Percentiles rank a stretch among this genome's conserved stretches.
Conservation (phyloP, 345 rosid genomes). For the Rhizophora mangle region DNA sequence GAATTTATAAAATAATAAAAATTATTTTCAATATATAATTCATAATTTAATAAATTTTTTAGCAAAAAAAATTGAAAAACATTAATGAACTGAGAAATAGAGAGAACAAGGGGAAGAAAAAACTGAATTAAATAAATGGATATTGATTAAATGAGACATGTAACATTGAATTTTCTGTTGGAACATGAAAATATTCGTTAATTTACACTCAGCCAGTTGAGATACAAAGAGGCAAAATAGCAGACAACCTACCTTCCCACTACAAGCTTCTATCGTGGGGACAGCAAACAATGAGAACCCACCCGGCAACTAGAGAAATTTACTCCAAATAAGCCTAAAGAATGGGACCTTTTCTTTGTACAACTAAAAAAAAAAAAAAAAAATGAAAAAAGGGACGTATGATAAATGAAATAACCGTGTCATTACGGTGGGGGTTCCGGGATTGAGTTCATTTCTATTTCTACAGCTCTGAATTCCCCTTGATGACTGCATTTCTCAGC, state of each 20-base stretch:
- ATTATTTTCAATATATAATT: too few species aligned
- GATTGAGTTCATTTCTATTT: slow-evolving; percentile 67
- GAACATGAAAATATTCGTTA: slow-evolving; percentile 15
- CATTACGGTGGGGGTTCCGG: slow-evolving; percentile 41
- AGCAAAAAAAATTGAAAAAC: too few species aligned
- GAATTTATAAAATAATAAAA: too few species aligned
- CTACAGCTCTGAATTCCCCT: slow-evolving; percentile 37
- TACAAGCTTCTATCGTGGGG: slow-evolving; percentile 53
- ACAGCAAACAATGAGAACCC: slow-evolving; percentile 38
- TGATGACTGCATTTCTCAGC: slow-evolving; percentile 55
- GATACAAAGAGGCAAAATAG: slow-evolving; percentile 18
- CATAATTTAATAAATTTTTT: too few species aligned
- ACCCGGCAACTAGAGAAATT: slow-evolving; percentile 11
- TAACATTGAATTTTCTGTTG: neutral
- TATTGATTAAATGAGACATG: neutral
- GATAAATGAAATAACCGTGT: slow-evolving; percentile 24
- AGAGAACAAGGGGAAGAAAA: too few species aligned
- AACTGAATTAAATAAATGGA: too few species aligned
- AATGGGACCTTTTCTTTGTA: slow-evolving; percentile 24
- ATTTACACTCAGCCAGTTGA: slow-evolving; percentile 35
- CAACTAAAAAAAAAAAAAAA: neutral
- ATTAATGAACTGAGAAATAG: too few species aligned
- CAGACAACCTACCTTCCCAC: slow-evolving; percentile 5
- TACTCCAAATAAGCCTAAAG: slow-evolving; percentile 36
- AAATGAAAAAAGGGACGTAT: neutral